These are phyloP conservation scores for Allantophomopsis cytisporea DNA, from an alignment of 2,329 filamentous ascomycete species.

Conservation along the genomic window DNA sequence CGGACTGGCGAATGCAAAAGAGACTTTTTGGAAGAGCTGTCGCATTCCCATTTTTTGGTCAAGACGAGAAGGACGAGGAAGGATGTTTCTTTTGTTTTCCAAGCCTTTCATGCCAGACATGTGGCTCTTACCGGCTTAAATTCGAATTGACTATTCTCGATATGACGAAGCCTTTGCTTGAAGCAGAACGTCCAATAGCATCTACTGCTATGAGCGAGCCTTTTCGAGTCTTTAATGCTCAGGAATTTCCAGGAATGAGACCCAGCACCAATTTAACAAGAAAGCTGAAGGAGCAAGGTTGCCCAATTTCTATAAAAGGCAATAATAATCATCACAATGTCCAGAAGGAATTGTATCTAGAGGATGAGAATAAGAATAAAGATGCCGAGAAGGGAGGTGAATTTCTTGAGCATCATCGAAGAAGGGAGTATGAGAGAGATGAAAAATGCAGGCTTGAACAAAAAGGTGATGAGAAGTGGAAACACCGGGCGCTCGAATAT, in stretches of 20 bases:
- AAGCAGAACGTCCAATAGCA: conserved; percentile 38
- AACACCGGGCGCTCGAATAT: too few relatives aligned
- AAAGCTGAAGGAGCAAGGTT: conserved; percentile 63
- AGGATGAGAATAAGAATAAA: too few relatives aligned
- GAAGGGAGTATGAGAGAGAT: too few relatives aligned
- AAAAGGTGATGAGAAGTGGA: too few relatives aligned
- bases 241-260: conserved; percentile 77
- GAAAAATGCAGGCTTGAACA: too few relatives aligned
- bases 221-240: conserved; percentile 73
- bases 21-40: conserved; percentile 71
- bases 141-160: conserved; percentile 65
- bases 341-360: too few relatives aligned
- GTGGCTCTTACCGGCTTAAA: conserved; percentile 60
- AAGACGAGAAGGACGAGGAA: conserved; percentile 58
- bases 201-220: conserved; percentile 46
- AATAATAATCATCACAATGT: conserved; percentile 55
- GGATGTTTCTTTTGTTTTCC: conserved; percentile 82
- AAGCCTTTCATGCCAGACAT: conserved; percentile 66
- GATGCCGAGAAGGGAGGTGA: too few relatives aligned
- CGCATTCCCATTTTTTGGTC: conserved; percentile 61
- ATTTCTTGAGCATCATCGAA: too few relatives aligned
- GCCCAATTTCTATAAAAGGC: conserved; percentile 75
- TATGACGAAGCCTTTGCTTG: conserved; percentile 39
- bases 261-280: conserved; percentile 64
- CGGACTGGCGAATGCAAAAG: conserved; percentile 56